Evolutionary conservation across 805 yeast species (phyloP), one percentile per base, ranked within the genome.

Genomic region (Huiozyma sinensis): DNA sequence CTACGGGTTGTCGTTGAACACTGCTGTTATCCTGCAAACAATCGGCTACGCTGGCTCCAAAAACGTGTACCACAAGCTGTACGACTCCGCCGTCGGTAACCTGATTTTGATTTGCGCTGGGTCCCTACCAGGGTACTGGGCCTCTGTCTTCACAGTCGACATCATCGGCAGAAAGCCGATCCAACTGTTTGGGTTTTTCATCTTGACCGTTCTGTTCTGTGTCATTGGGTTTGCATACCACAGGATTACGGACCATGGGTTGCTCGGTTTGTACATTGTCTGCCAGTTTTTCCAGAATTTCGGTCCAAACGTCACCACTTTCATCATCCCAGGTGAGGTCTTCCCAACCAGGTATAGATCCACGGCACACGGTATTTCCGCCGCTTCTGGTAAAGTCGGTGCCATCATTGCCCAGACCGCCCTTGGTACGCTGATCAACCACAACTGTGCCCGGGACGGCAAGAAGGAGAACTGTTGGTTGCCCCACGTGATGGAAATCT

Each of bases 261-360:
- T 79, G 58, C 72, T 87, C 51, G 95, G 81, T 46, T 66, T 87
- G 43, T 87, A 84, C 70, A 78, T 86, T 53, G 65, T 87, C 47
- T 77, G 81, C 48, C 95, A 87, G 70, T 83, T 87, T 64, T 87
- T 87, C 81, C 79, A 81, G 66, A 87, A 87, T 67, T 87, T 85
- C 57, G 95, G 95, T 62, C 95, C 96, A 64, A 87, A 87, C 73
- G 79, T 88, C 49, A 88, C 95, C 40, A 87, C 95, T 44, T 87
- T 87, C 63, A 78, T 87, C 58, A 75, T 84, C 61, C 95, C 95
- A 41, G 95, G 95, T 68, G 96, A 87, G 71, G 70, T 78, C 63
- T 88, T 72, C 82, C 96, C 95, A 64, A 87, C 96, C 45, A 81
- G 95, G 74, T 87, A 86, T 70, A 83, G 95, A 80, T 86, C 95